Percentiles rank a stretch among this genome's conserved stretches.
phyloP scores from a whole-genome alignment of 1,139 yeast genomes.

The Saccharomyces hybrid region DNA sequence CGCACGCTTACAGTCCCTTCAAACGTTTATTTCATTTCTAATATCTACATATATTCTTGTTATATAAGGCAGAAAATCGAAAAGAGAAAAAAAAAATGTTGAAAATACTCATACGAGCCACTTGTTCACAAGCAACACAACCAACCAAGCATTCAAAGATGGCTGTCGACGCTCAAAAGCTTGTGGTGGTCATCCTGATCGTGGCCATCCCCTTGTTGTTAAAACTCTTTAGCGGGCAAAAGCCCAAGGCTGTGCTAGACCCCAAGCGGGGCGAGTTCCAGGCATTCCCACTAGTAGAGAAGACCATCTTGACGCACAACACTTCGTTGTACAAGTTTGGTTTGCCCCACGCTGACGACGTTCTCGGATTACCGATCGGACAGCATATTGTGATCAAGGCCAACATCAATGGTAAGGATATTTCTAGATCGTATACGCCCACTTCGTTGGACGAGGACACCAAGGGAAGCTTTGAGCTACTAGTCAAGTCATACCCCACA shows the following conservation, averaged over 20 bases:
- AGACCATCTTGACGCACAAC: slow-evolving; percentile 71
- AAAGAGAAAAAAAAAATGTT: not conserved
- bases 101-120: not conserved
- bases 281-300: slow-evolving; percentile 76
- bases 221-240: not conserved
- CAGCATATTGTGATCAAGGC: slow-evolving; percentile 84
- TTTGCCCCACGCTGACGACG: slow-evolving; percentile 65
- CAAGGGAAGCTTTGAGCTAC: slow-evolving; percentile 76
- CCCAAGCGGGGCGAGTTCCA: slow-evolving; percentile 51
- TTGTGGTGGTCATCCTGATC: not conserved
- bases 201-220: not conserved
- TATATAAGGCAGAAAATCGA: not conserved
- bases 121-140: not conserved
- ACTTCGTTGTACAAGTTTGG: slow-evolving; percentile 81
- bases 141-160: not conserved
- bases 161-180: not conserved
- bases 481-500: slow-evolving; percentile 85
- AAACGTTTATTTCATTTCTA: not conserved
- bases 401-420: slow-evolving; percentile 67
- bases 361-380: slow-evolving; percentile 88
- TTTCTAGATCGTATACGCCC: slow-evolving; percentile 90
- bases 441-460: slow-evolving; percentile 76
- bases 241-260: not conserved
- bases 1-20: not conserved
- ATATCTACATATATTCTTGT: not conserved